A percentile compares a stretch with the other conserved stretches of the same genome.
These are phyloP conservation scores for Ettlia oleoabundans DNA, from an alignment of 139 green algal species.

Conservation along the genomic window DNA sequence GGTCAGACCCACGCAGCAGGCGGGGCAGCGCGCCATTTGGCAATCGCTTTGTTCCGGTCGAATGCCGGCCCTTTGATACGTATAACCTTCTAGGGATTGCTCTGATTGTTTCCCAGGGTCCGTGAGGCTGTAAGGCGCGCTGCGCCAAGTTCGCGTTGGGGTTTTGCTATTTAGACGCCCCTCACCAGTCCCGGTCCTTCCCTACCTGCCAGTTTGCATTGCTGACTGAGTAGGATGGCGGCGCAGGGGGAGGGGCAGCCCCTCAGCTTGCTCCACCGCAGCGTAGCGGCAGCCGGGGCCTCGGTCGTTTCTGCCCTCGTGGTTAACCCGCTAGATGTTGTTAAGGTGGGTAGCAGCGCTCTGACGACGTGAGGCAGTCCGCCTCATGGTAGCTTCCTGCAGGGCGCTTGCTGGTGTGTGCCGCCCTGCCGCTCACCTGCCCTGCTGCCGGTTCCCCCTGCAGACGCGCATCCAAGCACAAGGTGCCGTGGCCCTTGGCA, in stretches of 20 bases:
- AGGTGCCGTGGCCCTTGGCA: constrained; percentile 1
- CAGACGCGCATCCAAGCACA: constrained; percentile 77
- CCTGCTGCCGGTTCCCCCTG: background rate
- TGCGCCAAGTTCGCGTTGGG: too few species aligned
- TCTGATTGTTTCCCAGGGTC: too few species aligned
- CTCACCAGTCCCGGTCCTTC: background rate
- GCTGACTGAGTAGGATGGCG: background rate
- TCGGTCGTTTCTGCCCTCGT: constrained; percentile 71
- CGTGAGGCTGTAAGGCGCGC: too few species aligned
- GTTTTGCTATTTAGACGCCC: background rate
- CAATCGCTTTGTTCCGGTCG: too few species aligned
- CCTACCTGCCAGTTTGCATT: background rate
- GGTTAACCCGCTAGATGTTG: constrained; percentile 86
- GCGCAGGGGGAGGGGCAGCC: background rate
- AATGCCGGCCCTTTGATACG: too few species aligned
- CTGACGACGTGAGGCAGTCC: too few species aligned
- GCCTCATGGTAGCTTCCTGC: too few species aligned
- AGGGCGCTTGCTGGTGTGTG: too few species aligned
- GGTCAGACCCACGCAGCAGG: too few species aligned
- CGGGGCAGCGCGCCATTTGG: too few species aligned
- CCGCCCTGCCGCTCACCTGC: background rate
- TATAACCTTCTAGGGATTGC: too few species aligned
- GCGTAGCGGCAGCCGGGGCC: constrained; percentile 69
- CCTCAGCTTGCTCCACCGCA: constrained; percentile 26
- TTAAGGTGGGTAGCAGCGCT: constrained; percentile 70